Base-by-base conservation (phyloP, 2,329 filamentous ascomycete species). In the Eutypella sp. region DNA sequence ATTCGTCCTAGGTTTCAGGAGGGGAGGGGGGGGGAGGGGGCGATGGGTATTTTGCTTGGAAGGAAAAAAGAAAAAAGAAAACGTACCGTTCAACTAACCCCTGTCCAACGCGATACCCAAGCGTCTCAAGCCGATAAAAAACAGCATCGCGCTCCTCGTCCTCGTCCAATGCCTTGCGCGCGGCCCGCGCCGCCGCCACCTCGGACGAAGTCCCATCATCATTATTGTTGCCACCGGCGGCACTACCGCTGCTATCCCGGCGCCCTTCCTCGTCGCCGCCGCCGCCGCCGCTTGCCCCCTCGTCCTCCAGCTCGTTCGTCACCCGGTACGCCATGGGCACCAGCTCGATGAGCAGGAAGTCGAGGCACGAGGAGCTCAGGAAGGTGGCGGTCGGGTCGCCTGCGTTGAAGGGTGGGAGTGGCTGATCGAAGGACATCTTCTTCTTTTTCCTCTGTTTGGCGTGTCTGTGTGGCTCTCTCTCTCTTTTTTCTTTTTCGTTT, bases 341-440 rank as follows among this genome's bases (percentile, higher is more conserved):
- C 45, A 99, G 81, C 72, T 99, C 93, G 64, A 97, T 97, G 57
- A 99, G 81, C 46, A 99, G 81, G 57, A 99, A 86, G 68, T 99
- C 93, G 59, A 99, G 82, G 65, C 87, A 90, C 40, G 92, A 93
- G 47, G 85, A 82, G 70, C 81, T 85, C 58, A 96, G 76, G 70
- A 91, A 87, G 49, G 82, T 81, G 47, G 87, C 85, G 48, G 76
- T 76, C 31, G 88, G 86, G 68, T 95, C 89, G 54, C 78, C 78
- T 56, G 82, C 74, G 67, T 84, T 86, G 72, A 81, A 85, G 13
- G 82, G 81, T 2, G 84, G 83, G 59, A 82, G 73, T 39, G 84
- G 76, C 38, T 81, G 69, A 54, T 90, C 85, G 71, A 89, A 86
- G 44, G 87, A 88, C 86, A 89, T 89, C 44, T 56, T 63, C 41